A percentile compares a stretch with the other conserved stretches of the same genome.
phyloP scores from a whole-genome alignment of 169 alveolate species.

The Cryptosporidium felis region DNA sequence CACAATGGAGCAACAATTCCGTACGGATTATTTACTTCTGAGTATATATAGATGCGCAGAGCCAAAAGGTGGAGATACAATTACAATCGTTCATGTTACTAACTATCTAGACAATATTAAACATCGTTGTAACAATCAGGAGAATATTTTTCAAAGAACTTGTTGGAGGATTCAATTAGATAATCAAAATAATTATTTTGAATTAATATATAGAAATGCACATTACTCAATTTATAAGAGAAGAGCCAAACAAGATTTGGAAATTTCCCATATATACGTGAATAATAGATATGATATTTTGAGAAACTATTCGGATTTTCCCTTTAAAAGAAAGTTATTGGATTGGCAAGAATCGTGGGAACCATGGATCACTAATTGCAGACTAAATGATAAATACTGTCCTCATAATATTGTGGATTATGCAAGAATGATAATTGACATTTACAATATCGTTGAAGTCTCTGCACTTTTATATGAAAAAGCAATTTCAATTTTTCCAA shows the following conservation, averaged over 20 bases:
- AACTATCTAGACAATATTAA: constrained; percentile 46
- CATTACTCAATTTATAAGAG: constrained; percentile 58
- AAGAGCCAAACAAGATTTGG: background rate
- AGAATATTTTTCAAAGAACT: constrained; percentile 33
- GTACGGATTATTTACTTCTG: constrained; percentile 58
- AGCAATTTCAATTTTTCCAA: constrained; percentile 33
- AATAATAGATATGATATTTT: background rate
- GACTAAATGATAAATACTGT: constrained; percentile 19
- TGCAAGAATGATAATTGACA: constrained; percentile 57
- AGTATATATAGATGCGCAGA: constrained; percentile 70
- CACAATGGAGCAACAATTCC: constrained; percentile 15
- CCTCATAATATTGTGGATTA: constrained; percentile 60
- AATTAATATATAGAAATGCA: constrained; percentile 71
- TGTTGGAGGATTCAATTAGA: constrained; percentile 73
- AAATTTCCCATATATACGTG: background rate
- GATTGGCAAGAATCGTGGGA: constrained; percentile 66
- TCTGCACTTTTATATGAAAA: constrained; percentile 27
- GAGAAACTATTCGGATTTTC: background rate
- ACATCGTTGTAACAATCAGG: constrained; percentile 53
- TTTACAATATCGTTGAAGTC: constrained; percentile 41
- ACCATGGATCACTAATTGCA: constrained; percentile 52
- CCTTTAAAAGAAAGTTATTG: constrained; percentile 22
- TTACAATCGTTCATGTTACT: constrained; percentile 51
- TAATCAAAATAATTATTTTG: constrained; percentile 34
- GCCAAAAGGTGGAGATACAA: constrained; percentile 26